Base-by-base conservation (phyloP, 164 flowering plant species). In the Annona squamosa region DNA sequence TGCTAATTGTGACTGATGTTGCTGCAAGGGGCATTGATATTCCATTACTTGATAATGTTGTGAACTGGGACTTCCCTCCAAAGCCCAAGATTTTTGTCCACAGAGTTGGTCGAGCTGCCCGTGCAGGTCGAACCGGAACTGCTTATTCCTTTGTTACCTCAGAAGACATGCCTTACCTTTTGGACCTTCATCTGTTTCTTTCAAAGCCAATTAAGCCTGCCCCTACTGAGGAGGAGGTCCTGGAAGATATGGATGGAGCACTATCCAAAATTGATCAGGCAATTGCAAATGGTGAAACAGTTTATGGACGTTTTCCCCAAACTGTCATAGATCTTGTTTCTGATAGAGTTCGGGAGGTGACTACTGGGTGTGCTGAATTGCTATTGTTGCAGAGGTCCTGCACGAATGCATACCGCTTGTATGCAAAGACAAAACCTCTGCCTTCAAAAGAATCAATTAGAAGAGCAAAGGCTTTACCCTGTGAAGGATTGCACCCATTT, bases 11-110 rank as follows among this genome's bases (percentile, higher is more conserved):
- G 79, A 95, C 97, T 7, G 98, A 93, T 87, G 85, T 95, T 81
- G 99, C 99, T 5, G 98, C 98, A 46, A 85, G 99, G 77, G 99
- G 99, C 37, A 90, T 95, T 80, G 99, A 95, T 81, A 95, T 95
- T 65, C 99, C 99, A 1, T 82, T 93, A 78, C 97, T 95, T 65
- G 99, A 95, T 76, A 95, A 93, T 87, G 99, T 93, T 46, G 81
- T 95, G 71, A 95, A 93, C 74, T 93, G 97, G 97, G 99, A 95
- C 77, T 95, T 92, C 67, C 97, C 98, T 45, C 91, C 99, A 19
- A 95, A 85, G 72, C 98, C 99, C 26, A 95, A 95, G 77, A 88
- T 93, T 72, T 95, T 95, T 84, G 93, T 93, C 63, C 99, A 91
- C 84, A 86, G 99, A 79, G 98, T 91, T 9, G 98, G 99, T 5